Base-by-base conservation (phyloP, 192 early-diverging fungal species). In the Spinellus fusiger region DNA sequence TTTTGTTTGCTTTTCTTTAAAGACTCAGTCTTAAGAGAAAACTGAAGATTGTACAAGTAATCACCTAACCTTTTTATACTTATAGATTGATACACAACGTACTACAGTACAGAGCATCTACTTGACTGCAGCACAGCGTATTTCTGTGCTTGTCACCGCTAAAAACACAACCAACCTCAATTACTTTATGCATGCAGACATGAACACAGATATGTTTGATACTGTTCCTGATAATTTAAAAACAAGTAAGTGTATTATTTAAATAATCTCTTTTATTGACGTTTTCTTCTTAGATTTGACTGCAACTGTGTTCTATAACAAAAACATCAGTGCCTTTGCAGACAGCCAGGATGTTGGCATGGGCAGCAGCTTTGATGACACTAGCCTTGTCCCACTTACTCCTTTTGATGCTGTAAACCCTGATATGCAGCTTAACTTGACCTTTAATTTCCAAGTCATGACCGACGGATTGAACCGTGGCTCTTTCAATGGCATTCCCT, bases 121-220 rank as follows among this genome's bases (percentile, higher is more conserved):
- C 18, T 46, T 93, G 53, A 77, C 84, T 6, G 78, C 84, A 23
- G 93, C 87, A 0, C 91, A 93, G 69, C 86, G 93, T 32, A 78
- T 83, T 28, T 90, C 91, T 29, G 83, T 95, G 3, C 77, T 95
- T 1, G 85, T 93, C 12, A 89, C 78, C 0, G 88, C 91, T 15
- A 82, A 79, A 22, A 73, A 83, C 65, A 73, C 73, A 13, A 75
- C 83, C 5, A 57, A 61, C 44, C 27, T 53, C 31, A 93, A 95
- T 79, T 94, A 84, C 56, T 13, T 76, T 37, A 68, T 93, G 58
- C 86, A 89, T 54, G 87, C 85, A 25, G 83, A 89, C 35, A 88
- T 93, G 83, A 75, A 89, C 33, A 78, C 78, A 8, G 75, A 76
- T 52, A 90, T 92, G 88, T 89, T 90, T 75, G 88, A 91, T 63